Evolutionary conservation across 2,329 filamentous ascomycete species (phyloP), one percentile per base, ranked within the genome.

Genomic region (Neofusicoccum sp.): DNA sequence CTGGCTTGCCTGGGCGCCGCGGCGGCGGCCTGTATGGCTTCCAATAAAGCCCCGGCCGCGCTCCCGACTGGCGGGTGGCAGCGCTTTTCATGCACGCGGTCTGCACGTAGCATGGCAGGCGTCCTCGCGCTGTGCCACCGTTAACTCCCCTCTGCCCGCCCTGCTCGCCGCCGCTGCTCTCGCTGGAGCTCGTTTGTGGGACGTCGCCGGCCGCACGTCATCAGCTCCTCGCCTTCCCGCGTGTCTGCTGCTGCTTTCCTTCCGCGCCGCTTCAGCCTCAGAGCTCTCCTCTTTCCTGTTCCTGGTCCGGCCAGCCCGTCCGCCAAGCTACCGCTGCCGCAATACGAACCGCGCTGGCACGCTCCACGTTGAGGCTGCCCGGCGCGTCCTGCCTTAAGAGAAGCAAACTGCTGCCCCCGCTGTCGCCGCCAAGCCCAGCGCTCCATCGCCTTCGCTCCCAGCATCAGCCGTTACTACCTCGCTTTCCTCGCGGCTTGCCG

Each of bases 231-330:
- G 30, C 51, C 43, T 34, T 56, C 38, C 38, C 44, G 44, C 28
- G 26, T 33, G 9, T 33, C 44, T 47, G 26, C 28, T 40, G 48
- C 48, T 53, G 33, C 48, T 53, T 54, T 40, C 20, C 51, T 43
- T 14, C 38, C 36, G 34, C 4, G 20, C 51, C 51, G 36, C 16
- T 34, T 60, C 57, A 60, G 57, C 45, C 44, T 20, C 34, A 43
- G 16, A 56, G 51, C 51, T 45, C 45, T 60, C 24, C 26, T 51
- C 28, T 48, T 60, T 60, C 57, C 57, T 60, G 57, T 60, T 60
- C 57, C 57, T 51, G 57, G 36, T 48, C 40, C 47, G 48, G 47
- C 58, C 48, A 47, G 40, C 41, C 48, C 58, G 47, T 43, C 30
- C 48, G 58, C 48, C 58, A 60, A 60, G 58, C 40, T 24, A 40